Evolutionary conservation across 495 filamentous ascomycete species (phyloP), one percentile per base, ranked within the genome.

Genomic region (Glutinoglossum americanum): DNA sequence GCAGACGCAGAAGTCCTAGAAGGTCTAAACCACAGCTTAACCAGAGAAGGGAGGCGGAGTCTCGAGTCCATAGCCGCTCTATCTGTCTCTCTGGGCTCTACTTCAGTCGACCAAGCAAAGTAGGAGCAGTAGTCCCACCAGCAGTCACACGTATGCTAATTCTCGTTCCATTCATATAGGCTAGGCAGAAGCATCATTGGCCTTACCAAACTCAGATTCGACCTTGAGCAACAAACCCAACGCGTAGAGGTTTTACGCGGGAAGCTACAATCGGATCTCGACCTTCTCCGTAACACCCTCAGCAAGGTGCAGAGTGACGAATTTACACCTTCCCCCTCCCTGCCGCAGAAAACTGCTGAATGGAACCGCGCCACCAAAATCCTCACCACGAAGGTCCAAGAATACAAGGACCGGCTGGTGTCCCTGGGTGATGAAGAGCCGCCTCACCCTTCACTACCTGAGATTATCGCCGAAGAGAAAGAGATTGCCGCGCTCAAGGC

Each of bases 331-430:
- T 66, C 76, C 0, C 49, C 72, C 0, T 68, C 75, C 55, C 71
- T 83, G 15, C 72, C 76, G 27, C 73, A 76, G 55, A 71, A 79
- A 62, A 84, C 81, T 32, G 69, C 76, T 0, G 79, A 84, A 59
- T 79, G 76, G 69, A 76, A 77, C 60, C 75, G 82, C 26, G 72
- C 70, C 53, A 75, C 81, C 45, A 83, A 83, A 61, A 64, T 70
- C 37, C 70, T 83, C 23, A 62, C 69, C n/a, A 65, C 75, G 15
- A 76, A 80, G 58, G 68, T 89, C 3, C 69, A 64, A 26, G 77
- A 81, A 60, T 81, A 81, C 60, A 67, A 72, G 30, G 76, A 78
- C 54, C 71, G 73, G 54, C 66, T 75, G 30, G 60, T 63, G 21
- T 66, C 69, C 21, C 63, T 76, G 1, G 1, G 44, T 63, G 44